Evolutionary conservation across 2,329 filamentous ascomycete genomes (phyloP).

Genomic region (Elsinoe arachidis): DNA sequence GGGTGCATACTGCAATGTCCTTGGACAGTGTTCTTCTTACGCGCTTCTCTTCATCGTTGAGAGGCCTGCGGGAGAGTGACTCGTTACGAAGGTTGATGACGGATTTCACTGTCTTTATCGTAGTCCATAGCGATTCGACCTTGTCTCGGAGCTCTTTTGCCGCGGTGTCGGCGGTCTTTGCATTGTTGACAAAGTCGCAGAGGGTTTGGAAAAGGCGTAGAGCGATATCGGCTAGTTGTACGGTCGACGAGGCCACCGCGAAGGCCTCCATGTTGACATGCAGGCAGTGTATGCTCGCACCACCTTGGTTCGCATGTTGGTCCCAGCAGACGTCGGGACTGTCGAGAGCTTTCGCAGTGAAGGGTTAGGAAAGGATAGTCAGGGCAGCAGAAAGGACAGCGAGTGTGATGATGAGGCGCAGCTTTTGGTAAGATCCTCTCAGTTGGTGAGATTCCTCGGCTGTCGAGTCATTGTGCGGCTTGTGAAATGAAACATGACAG

Average conservation of each 20-base stretch:
- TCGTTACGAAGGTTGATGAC: constrained; percentile 1
- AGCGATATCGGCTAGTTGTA: constrained; percentile 9
- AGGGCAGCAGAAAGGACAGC: not conserved
- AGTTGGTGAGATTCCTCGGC: constrained; percentile 1
- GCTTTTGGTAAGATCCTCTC: not conserved
- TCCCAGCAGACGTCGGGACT: not conserved
- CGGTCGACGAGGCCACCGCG: not conserved
- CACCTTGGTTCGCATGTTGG: not conserved
- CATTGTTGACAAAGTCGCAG: constrained; percentile 6
- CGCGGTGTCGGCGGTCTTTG: not conserved
- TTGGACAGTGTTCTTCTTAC: not conserved
- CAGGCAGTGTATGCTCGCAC: not conserved
- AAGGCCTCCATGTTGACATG: constrained; percentile 1
- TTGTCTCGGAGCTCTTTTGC: constrained; percentile 7
- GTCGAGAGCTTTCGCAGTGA: not conserved
- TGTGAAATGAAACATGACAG: not conserved
- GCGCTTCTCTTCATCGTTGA: constrained; percentile 2
- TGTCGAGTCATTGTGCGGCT: not conserved
- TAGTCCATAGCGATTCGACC: not conserved
- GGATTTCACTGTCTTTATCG: not conserved
- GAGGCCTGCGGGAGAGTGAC: not conserved
- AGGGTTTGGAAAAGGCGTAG: not conserved
- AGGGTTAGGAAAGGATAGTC: not conserved
- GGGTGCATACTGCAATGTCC: constrained; percentile 2
- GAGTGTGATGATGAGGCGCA: not conserved